phyloP scores from a whole-genome alignment of 768 basidiomycete genomes.

The Boletus huronensis region DNA sequence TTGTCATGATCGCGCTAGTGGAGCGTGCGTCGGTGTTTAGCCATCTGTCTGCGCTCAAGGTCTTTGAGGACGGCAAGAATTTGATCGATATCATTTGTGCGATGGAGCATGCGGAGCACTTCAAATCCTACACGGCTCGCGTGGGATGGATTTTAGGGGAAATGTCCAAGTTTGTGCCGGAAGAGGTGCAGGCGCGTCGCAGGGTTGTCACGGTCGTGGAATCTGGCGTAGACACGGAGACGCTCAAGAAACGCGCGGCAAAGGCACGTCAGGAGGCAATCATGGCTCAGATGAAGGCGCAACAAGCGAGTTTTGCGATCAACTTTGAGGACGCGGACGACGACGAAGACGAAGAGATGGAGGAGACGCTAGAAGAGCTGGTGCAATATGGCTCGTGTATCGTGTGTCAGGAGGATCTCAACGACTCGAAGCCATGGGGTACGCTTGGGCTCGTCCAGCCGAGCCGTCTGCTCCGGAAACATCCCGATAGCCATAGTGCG shows the following conservation, averaged over 20 bases:
- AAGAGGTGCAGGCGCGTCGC: conserved; percentile 52
- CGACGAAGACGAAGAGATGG: conserved; percentile 50
- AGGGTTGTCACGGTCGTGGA: conserved; percentile 37
- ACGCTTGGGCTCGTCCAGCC: conserved; percentile 85
- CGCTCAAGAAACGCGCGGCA: conserved; percentile 78
- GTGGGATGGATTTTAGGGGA: conserved; percentile 71
- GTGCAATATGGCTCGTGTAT: conserved; percentile 89
- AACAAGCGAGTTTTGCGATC: conserved; percentile 82
- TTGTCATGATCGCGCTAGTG: conserved; percentile 81
- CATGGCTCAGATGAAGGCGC: conserved; percentile 93
- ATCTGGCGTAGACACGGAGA: conserved; percentile 49
- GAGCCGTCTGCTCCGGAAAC: conserved; percentile 76
- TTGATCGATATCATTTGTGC: conserved; percentile 70
- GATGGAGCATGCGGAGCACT: conserved; percentile 75
- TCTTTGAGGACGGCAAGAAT: conserved; percentile 57
- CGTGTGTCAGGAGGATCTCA: conserved; percentile 95
- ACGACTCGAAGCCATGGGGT: conserved; percentile 70
- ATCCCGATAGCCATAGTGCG: conserved; percentile 58
- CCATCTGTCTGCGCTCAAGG: conserved; percentile 47
- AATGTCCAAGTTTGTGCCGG: conserved; percentile 53
- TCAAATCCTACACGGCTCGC: conserved; percentile 66
- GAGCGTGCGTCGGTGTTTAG: conserved; percentile 66
- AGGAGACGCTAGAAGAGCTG: conserved; percentile 42
- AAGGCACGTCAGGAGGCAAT: conserved; percentile 91
- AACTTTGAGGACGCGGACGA: conserved; percentile 79